A percentile compares a stretch with the other conserved stretches of the same genome.
These are phyloP conservation scores for Mycena leptocephala DNA, from an alignment of 768 basidiomycete species.

Conservation along the genomic window DNA sequence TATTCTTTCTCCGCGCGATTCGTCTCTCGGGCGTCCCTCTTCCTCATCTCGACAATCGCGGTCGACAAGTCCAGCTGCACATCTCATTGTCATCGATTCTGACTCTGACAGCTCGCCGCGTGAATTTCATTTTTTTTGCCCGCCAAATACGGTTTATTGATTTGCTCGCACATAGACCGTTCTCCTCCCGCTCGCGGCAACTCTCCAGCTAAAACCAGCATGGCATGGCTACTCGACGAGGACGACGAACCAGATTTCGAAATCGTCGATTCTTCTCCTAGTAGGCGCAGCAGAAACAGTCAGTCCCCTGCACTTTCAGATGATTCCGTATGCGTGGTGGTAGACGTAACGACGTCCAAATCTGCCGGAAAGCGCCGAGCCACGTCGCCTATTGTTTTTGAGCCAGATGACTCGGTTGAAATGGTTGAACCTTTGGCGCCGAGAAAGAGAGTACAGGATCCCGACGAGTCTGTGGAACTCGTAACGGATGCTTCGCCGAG, in stretches of 20 bases:
- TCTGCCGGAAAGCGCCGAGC: conserved; percentile 24
- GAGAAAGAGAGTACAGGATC: background rate
- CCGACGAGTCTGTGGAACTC: conserved; percentile 36
- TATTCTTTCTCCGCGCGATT: conserved; percentile 27
- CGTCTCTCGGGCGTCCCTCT: conserved; percentile 14
- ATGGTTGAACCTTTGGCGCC: conserved; percentile 27
- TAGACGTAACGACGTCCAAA: conserved; percentile 14
- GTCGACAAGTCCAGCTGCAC: conserved; percentile 33
- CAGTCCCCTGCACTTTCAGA: conserved; percentile 19
- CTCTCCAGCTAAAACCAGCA: conserved; percentile 54
- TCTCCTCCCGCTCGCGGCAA: conserved; percentile 47
- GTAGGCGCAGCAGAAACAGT: conserved; percentile 15
- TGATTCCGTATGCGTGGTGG: conserved; percentile 19
- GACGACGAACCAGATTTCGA: conserved; percentile 72
- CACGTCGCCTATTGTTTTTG: conserved; percentile 1
- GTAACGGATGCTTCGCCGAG: conserved; percentile 32
- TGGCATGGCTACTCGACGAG: conserved; percentile 78
- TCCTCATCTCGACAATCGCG: conserved; percentile 45
- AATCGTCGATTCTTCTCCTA: conserved; percentile 69
- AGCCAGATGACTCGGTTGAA: conserved; percentile 44
- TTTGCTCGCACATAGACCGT: conserved; percentile 8
- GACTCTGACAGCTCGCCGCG: conserved; percentile 37
- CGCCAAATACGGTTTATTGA: background rate
- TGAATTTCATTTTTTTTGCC: background rate
- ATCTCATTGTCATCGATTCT: conserved; percentile 43